These are phyloP conservation scores for Myxozyma neglecta DNA, from an alignment of 805 yeast species.

Conservation along the genomic window DNA sequence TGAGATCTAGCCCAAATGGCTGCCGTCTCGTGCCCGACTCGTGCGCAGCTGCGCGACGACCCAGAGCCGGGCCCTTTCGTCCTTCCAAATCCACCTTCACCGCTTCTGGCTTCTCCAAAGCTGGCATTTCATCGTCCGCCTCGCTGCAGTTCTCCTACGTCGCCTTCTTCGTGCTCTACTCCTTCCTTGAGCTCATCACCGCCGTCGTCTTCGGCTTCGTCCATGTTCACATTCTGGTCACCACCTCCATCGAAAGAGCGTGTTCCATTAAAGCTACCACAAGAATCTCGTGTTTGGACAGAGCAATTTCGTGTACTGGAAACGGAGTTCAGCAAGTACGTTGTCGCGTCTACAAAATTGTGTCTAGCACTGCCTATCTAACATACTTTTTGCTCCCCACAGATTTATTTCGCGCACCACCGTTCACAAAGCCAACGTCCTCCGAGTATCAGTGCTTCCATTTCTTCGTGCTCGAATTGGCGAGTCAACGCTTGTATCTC, in stretches of 20 bases:
- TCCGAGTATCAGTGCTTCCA: slow-evolving; percentile 47
- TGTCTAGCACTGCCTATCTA: neutral
- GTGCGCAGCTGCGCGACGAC: slow-evolving; percentile 3
- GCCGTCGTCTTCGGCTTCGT: slow-evolving; percentile 22
- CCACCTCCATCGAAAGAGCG: slow-evolving; percentile 2
- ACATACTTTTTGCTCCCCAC: neutral
- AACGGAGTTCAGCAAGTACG: slow-evolving; percentile 35
- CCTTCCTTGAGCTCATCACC: slow-evolving; percentile 11
- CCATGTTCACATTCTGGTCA: slow-evolving; percentile 13
- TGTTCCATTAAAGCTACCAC: neutral
- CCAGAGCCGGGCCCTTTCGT: slow-evolving; percentile 1
- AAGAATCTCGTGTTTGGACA: slow-evolving; percentile 8
- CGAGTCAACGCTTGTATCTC: slow-evolving; percentile 33
- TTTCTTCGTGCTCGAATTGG: slow-evolving; percentile 39
- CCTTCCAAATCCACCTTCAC: neutral
- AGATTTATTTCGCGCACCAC: slow-evolving; percentile 37
- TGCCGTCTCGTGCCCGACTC: slow-evolving; percentile 8
- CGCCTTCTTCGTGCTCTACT: slow-evolving; percentile 15
- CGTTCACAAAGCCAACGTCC: slow-evolving; percentile 41
- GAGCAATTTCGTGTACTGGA: slow-evolving; percentile 37
- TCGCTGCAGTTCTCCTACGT: slow-evolving; percentile 9
- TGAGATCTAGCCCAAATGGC: slow-evolving; percentile 2
- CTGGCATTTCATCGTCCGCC: neutral
- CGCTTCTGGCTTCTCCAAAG: slow-evolving; percentile 5
- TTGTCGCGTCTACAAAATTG: neutral